Evolutionary conservation across 495 filamentous ascomycete species (phyloP).

Genomic region (Chaetomium fimeti): DNA sequence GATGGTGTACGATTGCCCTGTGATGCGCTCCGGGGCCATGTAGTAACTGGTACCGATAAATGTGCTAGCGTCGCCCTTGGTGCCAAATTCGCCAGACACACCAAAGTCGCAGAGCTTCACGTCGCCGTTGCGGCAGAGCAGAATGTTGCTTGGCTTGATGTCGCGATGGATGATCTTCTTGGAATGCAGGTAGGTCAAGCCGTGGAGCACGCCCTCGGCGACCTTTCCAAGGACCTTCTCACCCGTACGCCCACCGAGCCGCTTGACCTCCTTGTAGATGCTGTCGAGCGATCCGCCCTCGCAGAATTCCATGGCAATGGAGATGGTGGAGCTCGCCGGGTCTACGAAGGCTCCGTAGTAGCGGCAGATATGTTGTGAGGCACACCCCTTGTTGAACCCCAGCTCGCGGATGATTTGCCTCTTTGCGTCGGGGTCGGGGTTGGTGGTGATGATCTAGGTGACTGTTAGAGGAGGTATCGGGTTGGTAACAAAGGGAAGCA

Average conservation of each 20-base stretch:
- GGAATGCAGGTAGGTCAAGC: slow-evolving; percentile 92
- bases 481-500: too few species aligned
- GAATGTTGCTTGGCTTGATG: slow-evolving; percentile 97
- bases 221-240: slow-evolving; percentile 99
- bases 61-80: slow-evolving; percentile 96
- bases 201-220: slow-evolving; percentile 90
- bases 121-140: slow-evolving; percentile 86
- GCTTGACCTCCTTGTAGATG: slow-evolving; percentile 95
- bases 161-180: slow-evolving; percentile 98
- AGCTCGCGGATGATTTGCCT: slow-evolving; percentile 96
- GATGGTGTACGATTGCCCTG: slow-evolving; percentile 95
- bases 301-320: slow-evolving; percentile 98
- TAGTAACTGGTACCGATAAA: slow-evolving; percentile 99
- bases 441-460: slow-evolving; percentile 88
- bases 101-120: slow-evolving; percentile 99
- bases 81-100: slow-evolving; percentile 95
- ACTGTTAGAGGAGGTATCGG: slow-evolving; percentile 28
- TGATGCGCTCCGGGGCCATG: slow-evolving; percentile 98
- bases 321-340: slow-evolving; percentile 87
- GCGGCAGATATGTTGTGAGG: slow-evolving; percentile 87
- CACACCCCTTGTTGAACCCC: slow-evolving; percentile 95
- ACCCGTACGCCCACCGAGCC: slow-evolving; percentile 87
- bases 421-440: slow-evolving; percentile 95
- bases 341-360: slow-evolving; percentile 98
- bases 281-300: slow-evolving; percentile 93